Base-by-base conservation (phyloP, 1,139 yeast genomes). In the Ashbya aceris region DNA sequence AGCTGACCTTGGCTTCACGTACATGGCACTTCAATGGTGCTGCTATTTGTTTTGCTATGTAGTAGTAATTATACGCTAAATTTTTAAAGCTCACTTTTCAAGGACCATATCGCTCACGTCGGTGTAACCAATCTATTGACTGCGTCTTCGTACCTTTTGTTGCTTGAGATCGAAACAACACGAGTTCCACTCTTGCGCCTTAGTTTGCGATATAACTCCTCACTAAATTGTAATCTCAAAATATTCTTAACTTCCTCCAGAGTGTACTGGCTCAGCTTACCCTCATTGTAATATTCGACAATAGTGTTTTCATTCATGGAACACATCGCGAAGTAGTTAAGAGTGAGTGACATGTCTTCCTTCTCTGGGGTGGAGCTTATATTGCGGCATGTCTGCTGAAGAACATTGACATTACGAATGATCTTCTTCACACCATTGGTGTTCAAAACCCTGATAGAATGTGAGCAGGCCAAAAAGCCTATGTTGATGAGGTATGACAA, bases 381-480 rank as follows among this genome's bases (percentile, higher is more conserved):
- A 46, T 77, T 78, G 51, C 86, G 73, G 46, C 82, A 71, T 71
- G 80, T 76, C 56, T 84, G 94, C 62, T 83, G 94, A 39, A 85
- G 63, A 0, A 84, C 80, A 43, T 77, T 72, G 30, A 84, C 78
- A 57, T 85, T 84, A 54, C 80, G 71, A 45, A 78, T 65, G 49
- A 85, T 67, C 52, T 79, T 76, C 56, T 77, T 77, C 40, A 83
- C 69, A 33, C 95, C 95, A 52, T 75, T 74, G 13, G 65, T 63
- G 56, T 83, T 83, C 53, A 84, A 67, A 39, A 70, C 72, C 12
- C 62, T 61, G 8, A 86, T 68, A 30, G 75, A 64, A 12, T 68
- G 70, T 1, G 89, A 74, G n/a, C 82, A 84, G 36, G 63, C 64
- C 5, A 85, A 73, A 39, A 83, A 67, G 28, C 79, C 66, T 45